phyloP scores from a whole-genome alignment of 176 grass and related monocot species.

The Chloris gayana region DNA sequence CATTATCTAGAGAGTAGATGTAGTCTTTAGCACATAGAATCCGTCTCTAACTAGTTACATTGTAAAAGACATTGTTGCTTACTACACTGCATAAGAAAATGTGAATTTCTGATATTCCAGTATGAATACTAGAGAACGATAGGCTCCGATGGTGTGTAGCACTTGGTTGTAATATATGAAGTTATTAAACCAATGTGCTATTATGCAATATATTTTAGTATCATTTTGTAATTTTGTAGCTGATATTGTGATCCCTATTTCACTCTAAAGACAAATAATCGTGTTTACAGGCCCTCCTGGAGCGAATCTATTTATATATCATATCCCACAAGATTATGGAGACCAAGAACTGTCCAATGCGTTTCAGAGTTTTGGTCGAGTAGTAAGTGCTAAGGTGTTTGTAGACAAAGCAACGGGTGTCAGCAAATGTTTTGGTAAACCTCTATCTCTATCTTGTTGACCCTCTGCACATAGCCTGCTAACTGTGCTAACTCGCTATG shows the following conservation, averaged over 20 bases:
- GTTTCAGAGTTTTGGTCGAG: slow-evolving; percentile 89
- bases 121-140: slow-evolving; percentile 1
- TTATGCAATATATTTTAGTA: neutral
- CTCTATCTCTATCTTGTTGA: neutral
- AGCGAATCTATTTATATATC: slow-evolving; percentile 91
- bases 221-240: neutral
- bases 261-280: neutral
- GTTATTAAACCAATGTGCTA: neutral
- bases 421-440: slow-evolving; percentile 98
- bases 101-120: neutral
- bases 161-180: neutral
- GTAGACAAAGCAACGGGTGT: slow-evolving; percentile 93
- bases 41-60: neutral
- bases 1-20: neutral
- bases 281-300: slow-evolving; percentile 73
- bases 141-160: neutral
- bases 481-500: neutral
- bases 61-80: neutral
- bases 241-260: neutral
- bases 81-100: slow-evolving; percentile 10
- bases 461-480: neutral
- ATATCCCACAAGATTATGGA: slow-evolving; percentile 82
- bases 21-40: neutral
- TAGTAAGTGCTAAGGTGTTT: slow-evolving; percentile 97
- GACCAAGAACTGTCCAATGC: slow-evolving; percentile 86